Percentiles rank a stretch among this genome's conserved stretches.
Evolutionary conservation across 2,329 filamentous ascomycete species (phyloP).

Genomic region (Diaporthe sp.): DNA sequence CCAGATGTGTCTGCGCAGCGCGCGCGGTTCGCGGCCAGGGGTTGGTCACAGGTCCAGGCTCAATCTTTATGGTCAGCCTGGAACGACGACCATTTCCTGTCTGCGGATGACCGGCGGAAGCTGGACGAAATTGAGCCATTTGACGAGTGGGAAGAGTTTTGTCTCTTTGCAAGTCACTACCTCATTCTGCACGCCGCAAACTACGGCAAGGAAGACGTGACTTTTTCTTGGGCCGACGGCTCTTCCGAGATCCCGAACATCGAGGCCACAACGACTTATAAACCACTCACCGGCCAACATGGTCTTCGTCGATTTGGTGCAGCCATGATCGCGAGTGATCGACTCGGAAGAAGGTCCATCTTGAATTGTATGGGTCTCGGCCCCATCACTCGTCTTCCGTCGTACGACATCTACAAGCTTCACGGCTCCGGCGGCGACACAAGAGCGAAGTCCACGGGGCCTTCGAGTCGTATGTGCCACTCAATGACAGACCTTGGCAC

Average conservation of each 20-base stretch:
- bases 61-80: constrained; percentile 86
- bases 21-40: constrained; percentile 73
- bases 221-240: too few species aligned
- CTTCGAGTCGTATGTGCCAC: constrained; percentile 75
- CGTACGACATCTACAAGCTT: constrained; percentile 61
- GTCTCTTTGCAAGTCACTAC: constrained; percentile 86
- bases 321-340: constrained; percentile 53
- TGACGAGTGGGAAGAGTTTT: constrained; percentile 97
- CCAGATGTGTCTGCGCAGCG: constrained; percentile 74
- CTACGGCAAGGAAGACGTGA: constrained; percentile 3
- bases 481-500: constrained; percentile 74
- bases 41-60: constrained; percentile 72
- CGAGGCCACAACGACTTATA: constrained; percentile 43
- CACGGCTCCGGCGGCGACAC: constrained; percentile 35
- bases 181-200: constrained; percentile 77
- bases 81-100: constrained; percentile 75
- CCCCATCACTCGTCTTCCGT: constrained; percentile 55
- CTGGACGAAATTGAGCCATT: constrained; percentile 84
- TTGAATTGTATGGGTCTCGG: constrained; percentile 57
- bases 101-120: constrained; percentile 63
- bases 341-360: constrained; percentile 55
- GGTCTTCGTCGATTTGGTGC: constrained; percentile 71
- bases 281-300: constrained; percentile 49
- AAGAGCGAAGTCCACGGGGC: constrained; percentile 43
- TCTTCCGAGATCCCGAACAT: constrained; percentile 8